These are phyloP conservation scores for Alternaria consortialis DNA, from an alignment of 2,329 filamentous ascomycete genomes.

Conservation along the genomic window DNA sequence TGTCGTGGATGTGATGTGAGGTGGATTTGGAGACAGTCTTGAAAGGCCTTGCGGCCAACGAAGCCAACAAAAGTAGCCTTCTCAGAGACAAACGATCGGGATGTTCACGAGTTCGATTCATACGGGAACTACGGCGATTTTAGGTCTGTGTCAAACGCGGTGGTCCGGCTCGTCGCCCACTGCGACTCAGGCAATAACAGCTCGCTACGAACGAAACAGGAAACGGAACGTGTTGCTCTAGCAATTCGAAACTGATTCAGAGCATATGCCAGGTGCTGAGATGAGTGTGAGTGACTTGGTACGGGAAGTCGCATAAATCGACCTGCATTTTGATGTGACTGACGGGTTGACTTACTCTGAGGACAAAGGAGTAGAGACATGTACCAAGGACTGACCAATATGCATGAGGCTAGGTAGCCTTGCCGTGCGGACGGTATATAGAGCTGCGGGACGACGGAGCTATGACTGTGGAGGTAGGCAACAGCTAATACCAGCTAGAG, in stretches of 20 bases:
- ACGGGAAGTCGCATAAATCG: constrained; percentile 43
- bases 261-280: constrained; percentile 47
- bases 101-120: constrained; percentile 49
- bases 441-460: constrained; percentile 32
- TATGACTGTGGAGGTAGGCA: constrained; percentile 43
- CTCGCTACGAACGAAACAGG: constrained; percentile 43
- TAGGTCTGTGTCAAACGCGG: constrained; percentile 45
- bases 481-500: constrained; percentile 35
- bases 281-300: constrained; percentile 46
- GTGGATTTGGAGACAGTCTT: constrained; percentile 33
- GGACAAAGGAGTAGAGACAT: constrained; percentile 51
- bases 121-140: constrained; percentile 49
- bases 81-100: constrained; percentile 46
- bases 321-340: constrained; percentile 45
- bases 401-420: constrained; percentile 38
- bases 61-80: constrained; percentile 37
- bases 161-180: constrained; percentile 40
- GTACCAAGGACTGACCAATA: constrained; percentile 35
- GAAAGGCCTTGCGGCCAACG: constrained; percentile 43
- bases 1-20: constrained; percentile 28
- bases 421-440: constrained; percentile 33
- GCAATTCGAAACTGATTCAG: constrained; percentile 47
- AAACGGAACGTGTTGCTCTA: constrained; percentile 35
- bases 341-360: constrained; percentile 46
- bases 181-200: constrained; percentile 39